A percentile compares a stretch with the other conserved stretches of the same genome.
Conservation (phyloP, 208 protist genomes). For the Trypanosoma lewisi region DNA sequence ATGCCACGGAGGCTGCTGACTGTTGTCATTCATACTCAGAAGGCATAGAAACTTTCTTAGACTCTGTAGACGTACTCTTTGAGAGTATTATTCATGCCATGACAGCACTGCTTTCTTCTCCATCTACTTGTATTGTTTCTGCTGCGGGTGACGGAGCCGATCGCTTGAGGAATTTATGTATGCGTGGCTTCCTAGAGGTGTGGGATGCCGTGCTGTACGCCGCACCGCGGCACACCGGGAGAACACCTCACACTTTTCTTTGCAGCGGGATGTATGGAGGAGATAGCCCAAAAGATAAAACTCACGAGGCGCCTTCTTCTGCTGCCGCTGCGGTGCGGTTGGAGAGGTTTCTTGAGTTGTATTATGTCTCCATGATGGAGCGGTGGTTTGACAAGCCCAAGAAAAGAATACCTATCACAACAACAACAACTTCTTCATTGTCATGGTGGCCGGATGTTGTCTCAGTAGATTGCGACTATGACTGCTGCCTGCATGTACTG, state of each 20-base stretch:
- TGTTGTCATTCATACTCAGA: too few relatives aligned
- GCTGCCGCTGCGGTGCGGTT: background rate
- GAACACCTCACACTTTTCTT: background rate
- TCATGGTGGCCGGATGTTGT: constrained; percentile 4
- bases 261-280: background rate
- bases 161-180: constrained; percentile 2
- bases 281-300: background rate
- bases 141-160: background rate
- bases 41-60: background rate
- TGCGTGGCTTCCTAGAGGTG: constrained; percentile 12
- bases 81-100: background rate
- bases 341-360: background rate
- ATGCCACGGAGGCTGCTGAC: background rate
- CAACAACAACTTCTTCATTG: too few relatives aligned
- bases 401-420: background rate
- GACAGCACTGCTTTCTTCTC: background rate
- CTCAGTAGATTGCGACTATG: background rate
- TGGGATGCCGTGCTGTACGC: constrained; percentile 1
- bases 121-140: background rate
- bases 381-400: background rate
- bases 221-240: background rate
- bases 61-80: background rate
- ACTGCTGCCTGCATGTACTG: constrained; percentile 2
- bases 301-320: background rate
- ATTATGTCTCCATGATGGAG: constrained; percentile 8